A percentile compares a stretch with the other conserved stretches of the same genome.
Evolutionary conservation across 2,329 filamentous ascomycete genomes (phyloP).

Genomic region (Ceratocystis diversiconidia): DNA sequence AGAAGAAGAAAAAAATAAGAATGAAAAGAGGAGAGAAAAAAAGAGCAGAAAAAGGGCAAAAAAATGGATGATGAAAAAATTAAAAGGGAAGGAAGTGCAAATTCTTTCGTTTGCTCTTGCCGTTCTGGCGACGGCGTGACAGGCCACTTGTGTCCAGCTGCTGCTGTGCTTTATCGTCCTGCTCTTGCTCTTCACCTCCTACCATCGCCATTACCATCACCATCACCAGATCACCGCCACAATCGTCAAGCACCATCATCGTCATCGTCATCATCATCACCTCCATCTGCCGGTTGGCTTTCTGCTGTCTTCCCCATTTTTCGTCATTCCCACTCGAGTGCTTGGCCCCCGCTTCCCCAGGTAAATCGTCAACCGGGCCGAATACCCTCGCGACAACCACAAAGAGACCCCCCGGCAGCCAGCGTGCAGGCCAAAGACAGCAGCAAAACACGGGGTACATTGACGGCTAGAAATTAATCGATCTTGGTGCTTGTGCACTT

Average conservation of each 20-base stretch:
- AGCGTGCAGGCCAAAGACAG: background rate
- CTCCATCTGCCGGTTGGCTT: background rate
- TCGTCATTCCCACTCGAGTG: background rate
- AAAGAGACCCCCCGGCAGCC: background rate
- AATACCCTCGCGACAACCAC: constrained; percentile 14
- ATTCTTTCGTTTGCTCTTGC: background rate
- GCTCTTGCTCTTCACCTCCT: background rate
- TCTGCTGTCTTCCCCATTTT: background rate
- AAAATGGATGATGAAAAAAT: background rate
- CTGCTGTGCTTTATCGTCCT: background rate
- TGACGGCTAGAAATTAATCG: background rate
- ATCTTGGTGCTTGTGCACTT: background rate
- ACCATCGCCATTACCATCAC: background rate
- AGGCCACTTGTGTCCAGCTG: background rate
- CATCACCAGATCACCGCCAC: background rate
- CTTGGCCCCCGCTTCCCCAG: constrained; percentile 15
- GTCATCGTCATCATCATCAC: constrained; percentile 3
- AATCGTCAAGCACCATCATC: background rate
- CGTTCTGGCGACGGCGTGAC: background rate
- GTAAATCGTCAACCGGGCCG: constrained; percentile 13
- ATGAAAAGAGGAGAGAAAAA: background rate
- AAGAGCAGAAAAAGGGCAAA: background rate
- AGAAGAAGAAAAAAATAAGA: background rate
- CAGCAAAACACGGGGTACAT: constrained; percentile 12
- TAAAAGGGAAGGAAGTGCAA: background rate